Percentiles rank a stretch among this genome's conserved stretches.
Conservation (phyloP, 148 eudicot species). For the Camellia sinensis region DNA sequence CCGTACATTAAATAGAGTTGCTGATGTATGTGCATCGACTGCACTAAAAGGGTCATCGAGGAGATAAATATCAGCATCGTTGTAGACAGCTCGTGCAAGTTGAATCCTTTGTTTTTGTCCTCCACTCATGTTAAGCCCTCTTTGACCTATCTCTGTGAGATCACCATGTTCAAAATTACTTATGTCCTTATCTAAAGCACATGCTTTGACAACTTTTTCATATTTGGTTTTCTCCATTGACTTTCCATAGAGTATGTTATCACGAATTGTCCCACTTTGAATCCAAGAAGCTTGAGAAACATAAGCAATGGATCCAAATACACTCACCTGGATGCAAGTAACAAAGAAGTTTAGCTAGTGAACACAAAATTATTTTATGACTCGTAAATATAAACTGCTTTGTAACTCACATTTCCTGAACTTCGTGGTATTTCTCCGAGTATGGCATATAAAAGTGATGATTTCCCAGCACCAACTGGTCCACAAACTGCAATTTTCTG, state of each 20-base stretch:
- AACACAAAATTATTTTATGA: not conserved
- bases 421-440: constrained; percentile 52
- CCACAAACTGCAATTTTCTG: constrained; percentile 57
- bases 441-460: constrained; percentile 50
- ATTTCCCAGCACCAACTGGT: constrained; percentile 63
- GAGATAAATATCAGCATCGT: constrained; percentile 57
- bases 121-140: constrained; percentile 61
- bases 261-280: constrained; percentile 54
- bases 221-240: constrained; percentile 43
- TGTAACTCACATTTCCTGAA: constrained; percentile 45
- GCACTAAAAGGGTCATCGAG: constrained; percentile 71
- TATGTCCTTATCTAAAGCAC: constrained; percentile 51
- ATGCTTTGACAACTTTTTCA: constrained; percentile 36
- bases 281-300: constrained; percentile 24
- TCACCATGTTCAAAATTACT: constrained; percentile 38
- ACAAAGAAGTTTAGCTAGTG: not conserved
- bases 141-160: constrained; percentile 55
- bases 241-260: constrained; percentile 48
- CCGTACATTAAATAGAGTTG: constrained; percentile 46
- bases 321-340: constrained; percentile 34
- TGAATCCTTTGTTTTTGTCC: constrained; percentile 25
- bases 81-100: constrained; percentile 51
- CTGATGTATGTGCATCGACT: constrained; percentile 61
- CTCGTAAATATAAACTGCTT: not conserved
- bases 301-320: constrained; percentile 49